Percentiles rank a stretch among this genome's conserved stretches.
phyloP scores from a whole-genome alignment of 768 basidiomycete genomes.

The Rhodosporidiobolus sp. region DNA sequence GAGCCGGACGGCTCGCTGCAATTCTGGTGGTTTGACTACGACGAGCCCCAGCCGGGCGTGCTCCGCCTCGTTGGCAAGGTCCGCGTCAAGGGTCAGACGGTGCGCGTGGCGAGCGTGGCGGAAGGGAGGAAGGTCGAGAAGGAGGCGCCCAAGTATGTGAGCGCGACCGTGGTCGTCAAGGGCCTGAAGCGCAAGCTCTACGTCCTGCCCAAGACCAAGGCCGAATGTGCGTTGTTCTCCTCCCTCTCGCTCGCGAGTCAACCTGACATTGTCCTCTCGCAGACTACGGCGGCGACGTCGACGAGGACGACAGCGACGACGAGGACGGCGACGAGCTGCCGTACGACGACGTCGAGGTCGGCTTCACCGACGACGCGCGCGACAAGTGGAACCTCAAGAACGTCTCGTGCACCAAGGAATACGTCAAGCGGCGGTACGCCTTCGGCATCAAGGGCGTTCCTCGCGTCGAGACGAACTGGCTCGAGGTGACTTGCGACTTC shows the following conservation, averaged over 20 bases:
- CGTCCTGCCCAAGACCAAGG: constrained; percentile 67
- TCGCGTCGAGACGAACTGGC: constrained; percentile 70
- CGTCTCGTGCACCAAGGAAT: constrained; percentile 71
- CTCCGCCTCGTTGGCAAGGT: constrained; percentile 90
- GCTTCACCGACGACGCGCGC: constrained; percentile 70
- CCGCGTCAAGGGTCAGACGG: constrained; percentile 61
- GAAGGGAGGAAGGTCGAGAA: constrained; percentile 47
- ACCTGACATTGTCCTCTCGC: background rate
- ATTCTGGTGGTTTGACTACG: constrained; percentile 96
- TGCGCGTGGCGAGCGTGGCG: constrained; percentile 44
- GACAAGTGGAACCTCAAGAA: constrained; percentile 73
- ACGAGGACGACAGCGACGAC: constrained; percentile 48
- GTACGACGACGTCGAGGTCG: constrained; percentile 69
- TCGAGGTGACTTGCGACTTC: constrained; percentile 90
- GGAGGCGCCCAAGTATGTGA: constrained; percentile 58
- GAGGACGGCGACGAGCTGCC: constrained; percentile 68
- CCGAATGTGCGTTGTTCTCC: constrained; percentile 22
- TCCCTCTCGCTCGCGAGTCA: constrained; percentile 32
- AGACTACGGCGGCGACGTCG: constrained; percentile 25
- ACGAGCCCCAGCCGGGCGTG: constrained; percentile 68
- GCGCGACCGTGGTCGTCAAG: constrained; percentile 80
- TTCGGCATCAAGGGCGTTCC: constrained; percentile 84
- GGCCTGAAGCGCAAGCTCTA: constrained; percentile 86
- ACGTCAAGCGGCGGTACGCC: constrained; percentile 81
- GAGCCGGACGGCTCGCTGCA: constrained; percentile 79